These are phyloP conservation scores for Mycotypha africana DNA, from an alignment of 371 early-diverging fungal genomes.

Conservation along the genomic window DNA sequence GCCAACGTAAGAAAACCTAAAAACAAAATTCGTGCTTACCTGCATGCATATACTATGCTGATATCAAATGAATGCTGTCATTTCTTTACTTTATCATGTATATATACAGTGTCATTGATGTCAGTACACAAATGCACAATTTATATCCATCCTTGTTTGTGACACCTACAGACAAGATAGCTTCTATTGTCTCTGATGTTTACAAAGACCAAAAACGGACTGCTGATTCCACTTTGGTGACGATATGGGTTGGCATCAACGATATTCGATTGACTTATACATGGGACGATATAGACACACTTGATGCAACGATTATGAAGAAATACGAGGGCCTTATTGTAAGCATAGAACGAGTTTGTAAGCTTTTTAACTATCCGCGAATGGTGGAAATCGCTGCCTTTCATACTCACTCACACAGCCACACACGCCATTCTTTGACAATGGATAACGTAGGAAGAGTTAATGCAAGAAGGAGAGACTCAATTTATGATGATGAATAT, in stretches of 20 bases:
- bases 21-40: too few relatives aligned
- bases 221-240: conserved; percentile 15
- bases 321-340: conserved; percentile 18
- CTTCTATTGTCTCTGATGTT: conserved; percentile 1
- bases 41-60: too few relatives aligned
- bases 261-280: conserved; percentile 30
- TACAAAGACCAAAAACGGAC: conserved; percentile 4
- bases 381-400: not conserved
- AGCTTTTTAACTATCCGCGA: too few relatives aligned
- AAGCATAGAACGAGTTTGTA: not conserved
- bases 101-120: conserved; percentile 21
- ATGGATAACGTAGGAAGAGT: too few relatives aligned
- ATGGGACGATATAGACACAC: conserved; percentile 8
- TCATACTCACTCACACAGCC: too few relatives aligned
- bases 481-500: conserved; percentile 31
- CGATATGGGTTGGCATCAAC: conserved; percentile 38
- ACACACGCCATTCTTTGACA: too few relatives aligned
- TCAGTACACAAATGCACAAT: conserved; percentile 23
- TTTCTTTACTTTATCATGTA: not conserved
- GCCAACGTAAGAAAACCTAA: not conserved
- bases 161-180: conserved; percentile 1
- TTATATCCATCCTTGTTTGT: conserved; percentile 19
- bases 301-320: conserved; percentile 19
- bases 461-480: conserved; percentile 14
- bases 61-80: too few relatives aligned